Evolutionary conservation across 2,329 filamentous ascomycete genomes (phyloP), one percentile per base, ranked within the genome.

Genomic region (Penicillium nordicum): DNA sequence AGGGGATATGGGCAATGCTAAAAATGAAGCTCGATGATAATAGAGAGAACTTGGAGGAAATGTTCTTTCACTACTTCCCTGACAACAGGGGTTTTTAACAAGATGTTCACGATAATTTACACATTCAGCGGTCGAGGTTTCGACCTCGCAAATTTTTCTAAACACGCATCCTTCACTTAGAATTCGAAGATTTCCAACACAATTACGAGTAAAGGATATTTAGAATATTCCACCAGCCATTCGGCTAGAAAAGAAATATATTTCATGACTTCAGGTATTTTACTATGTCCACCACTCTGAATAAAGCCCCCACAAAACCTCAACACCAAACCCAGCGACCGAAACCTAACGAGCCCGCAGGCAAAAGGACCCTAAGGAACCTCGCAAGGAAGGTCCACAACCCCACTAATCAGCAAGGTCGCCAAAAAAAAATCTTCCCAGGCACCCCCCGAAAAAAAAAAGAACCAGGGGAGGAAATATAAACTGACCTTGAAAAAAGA

Each of bases 401-500:
- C 64, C 67, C 61, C 62, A 67, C 63, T 53, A 65, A 72, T 76
- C 70, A 76, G 73, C 65, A 70, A 66, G 70, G 72, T 68, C 58
- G 63, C 60, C 53, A 54, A 58, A 62, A 65, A 60, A 60, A 58
- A 57, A 57, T 50, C 62, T 65, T 65, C 62, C 48, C 63, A 67
- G 62, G 18, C 47, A 41, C 53, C 57, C 57, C 54, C 51, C 42
- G 58, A 44, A 52, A 47, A 46, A 38, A 52, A 47, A 46, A 38
- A 30, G 21, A 41, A 37, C 42, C 2, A 41, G 32, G 46, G 44
- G 40, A 21, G 57, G 44, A 57, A 57, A 56, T 27, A 58, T 46
- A 60, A 60, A 83, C 82, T 77, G 69, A 84, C 80, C 73, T 3
- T 77, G 60, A 62, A 64, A 75, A 78, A 74, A 73, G 72, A 60